Conservation (phyloP, 2,329 filamentous ascomycete genomes). For the Amphichorda felina region DNA sequence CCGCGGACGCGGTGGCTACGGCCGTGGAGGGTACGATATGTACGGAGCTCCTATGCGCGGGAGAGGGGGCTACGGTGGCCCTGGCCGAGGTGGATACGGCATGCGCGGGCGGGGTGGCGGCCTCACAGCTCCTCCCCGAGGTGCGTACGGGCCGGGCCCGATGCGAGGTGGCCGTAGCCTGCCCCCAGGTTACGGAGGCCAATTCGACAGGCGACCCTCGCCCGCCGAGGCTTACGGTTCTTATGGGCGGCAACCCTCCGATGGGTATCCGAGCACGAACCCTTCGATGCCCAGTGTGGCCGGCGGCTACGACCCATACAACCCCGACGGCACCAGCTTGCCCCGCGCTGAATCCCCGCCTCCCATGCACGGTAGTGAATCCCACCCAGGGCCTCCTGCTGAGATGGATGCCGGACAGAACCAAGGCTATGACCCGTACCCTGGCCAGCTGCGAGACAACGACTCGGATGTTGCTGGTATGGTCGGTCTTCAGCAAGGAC, state of each 20-base stretch:
- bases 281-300: constrained; percentile 22
- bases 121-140: constrained; percentile 14
- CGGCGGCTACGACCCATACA: constrained; percentile 29
- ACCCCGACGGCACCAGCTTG: constrained; percentile 26
- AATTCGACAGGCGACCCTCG: constrained; percentile 23
- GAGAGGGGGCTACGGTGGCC: constrained; percentile 28
- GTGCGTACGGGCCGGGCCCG: constrained; percentile 13
- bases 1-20: constrained; percentile 34
- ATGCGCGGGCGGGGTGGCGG: constrained; percentile 20
- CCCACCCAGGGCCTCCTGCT: constrained; percentile 37
- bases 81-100: constrained; percentile 31
- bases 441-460: constrained; percentile 43
- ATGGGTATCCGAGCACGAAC: constrained; percentile 18
- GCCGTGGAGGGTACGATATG: constrained; percentile 35
- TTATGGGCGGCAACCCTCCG: constrained; percentile 25
- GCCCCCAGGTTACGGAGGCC: constrained; percentile 16
- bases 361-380: constrained; percentile 37
- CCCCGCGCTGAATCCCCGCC: constrained; percentile 54
- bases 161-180: constrained; percentile 19
- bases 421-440: constrained; percentile 21
- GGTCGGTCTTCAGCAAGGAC: constrained; percentile 55
- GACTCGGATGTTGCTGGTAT: constrained; percentile 64
- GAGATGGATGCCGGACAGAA: constrained; percentile 60
- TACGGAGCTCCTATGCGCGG: constrained; percentile 28
- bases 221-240: constrained; percentile 24